Base-by-base conservation (phyloP, 2,329 filamentous ascomycete species). In the Penicillium vulpinum region DNA sequence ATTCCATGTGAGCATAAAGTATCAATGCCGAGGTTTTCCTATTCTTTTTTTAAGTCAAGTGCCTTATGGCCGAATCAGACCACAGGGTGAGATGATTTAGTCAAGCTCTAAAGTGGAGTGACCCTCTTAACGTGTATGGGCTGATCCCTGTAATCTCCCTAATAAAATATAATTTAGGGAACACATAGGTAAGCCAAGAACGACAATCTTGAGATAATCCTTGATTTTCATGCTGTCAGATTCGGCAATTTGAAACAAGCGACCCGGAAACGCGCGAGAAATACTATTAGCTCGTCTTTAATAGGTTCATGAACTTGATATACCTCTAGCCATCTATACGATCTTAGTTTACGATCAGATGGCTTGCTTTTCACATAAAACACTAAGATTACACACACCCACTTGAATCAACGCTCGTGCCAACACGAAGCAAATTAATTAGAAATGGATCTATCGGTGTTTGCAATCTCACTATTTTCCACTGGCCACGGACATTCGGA, bases 111-210 rank as follows among this genome's bases (percentile, higher is more conserved):
- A 41, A 44, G 46, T 48, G 45, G 43, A 61, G 46, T 47, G 55
- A 51, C 10, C 33, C 49, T 22, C 51, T 48, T 38, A 48, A 52
- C 36, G 57, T 36, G 52, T 56, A 51, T 64, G 58, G 62, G 56
- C 57, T 62, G 63, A 64, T 63, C 59, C 61, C 41, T 65, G 54
- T 41, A 62, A 57, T 62, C 51, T 62, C 59, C 48, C 40, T 56
- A 53, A 39, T 10, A 3, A n/a, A 50, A 56, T n/a, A n/a, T n/a
- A n/a, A n/a, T n/a, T n/a, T n/a, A n/a, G n/a, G n/a, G n/a, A n/a
- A n/a, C n/a, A n/a, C n/a, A n/a, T n/a, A n/a, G n/a, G n/a, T n/a
- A 59, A 53, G 36, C 18, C 29, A 54, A 36, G 22, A 31, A 44
- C 18, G 33, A 35, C 38, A 40, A 10, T n/a, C n/a, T n/a, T n/a